Base-by-base conservation (phyloP, 2,329 filamentous ascomycete species). In the Fusarium sp. region DNA sequence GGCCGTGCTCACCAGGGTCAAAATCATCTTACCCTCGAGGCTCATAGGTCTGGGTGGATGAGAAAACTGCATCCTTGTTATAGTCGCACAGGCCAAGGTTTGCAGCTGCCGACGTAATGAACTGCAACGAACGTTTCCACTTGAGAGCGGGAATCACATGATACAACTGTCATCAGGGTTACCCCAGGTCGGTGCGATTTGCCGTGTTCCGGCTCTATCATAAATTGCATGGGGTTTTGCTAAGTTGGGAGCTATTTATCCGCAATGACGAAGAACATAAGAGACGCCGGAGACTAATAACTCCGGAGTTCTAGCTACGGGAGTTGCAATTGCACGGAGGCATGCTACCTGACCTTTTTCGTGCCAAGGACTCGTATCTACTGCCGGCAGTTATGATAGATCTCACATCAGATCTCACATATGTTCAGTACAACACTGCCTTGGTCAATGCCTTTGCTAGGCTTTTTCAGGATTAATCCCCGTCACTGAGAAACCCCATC, bases 351-450 rank as follows among this genome's bases (percentile, higher is more conserved):
- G 26, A 33, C 24, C 26, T 28, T 44, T 41, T 43, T 30, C 28
- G n/a, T 26, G 6, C 30, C 19, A 20, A 24, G 15, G 26, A 35
- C 17, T 46, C 22, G 13, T 28, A 41, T 30, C 32, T 22, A n/a
- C 20, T 44, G n/a, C 30, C 17, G 7, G 32, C 47, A 44, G 40
- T 47, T 53, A 39, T 43, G 49, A 56, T 33, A 59, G 49, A 60
- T 61, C 52, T 49, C 26, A 37, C 54, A 46, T 73, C 71, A 74
- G 56, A 72, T 72, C 49, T 74, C 62, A 74, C 44, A 62, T 63
- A 37, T 37, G 35, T 10, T 6, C 35, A 37, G 35, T 37, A n/a
- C 17, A 10, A 49, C 46, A 57, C 32, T 47, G 47, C 46, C 49
- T 65, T 66, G 54, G 44, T 50, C 47, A 40, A 44, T 51, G 49